A percentile compares a stretch with the other conserved stretches of the same genome.
Conservation (phyloP, 148 eudicot genomes). For the Chenopodium formosanum region DNA sequence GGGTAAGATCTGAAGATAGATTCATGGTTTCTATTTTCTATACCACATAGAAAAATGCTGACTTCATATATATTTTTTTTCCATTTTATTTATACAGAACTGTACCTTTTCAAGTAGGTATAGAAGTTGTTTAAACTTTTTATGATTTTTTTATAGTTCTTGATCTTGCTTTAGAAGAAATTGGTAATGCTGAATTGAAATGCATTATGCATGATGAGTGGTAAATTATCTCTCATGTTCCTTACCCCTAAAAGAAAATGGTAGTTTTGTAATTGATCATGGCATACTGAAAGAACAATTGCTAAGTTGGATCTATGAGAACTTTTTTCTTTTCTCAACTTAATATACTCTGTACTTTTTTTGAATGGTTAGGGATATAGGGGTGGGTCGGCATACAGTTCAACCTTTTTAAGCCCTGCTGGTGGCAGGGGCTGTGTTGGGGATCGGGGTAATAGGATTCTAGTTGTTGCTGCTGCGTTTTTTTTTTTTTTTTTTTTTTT, state of each 20-base stretch:
- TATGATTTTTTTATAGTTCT: no score
- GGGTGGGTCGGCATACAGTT: not conserved
- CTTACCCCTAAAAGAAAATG: not conserved
- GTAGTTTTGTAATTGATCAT: not conserved
- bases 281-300: not conserved
- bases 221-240: not conserved
- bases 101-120: not conserved
- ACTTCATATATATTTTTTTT: no score
- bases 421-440: not conserved
- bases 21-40: not conserved
- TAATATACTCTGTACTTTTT: not conserved
- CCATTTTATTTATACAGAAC: not conserved
- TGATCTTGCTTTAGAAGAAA: slow-evolving; percentile 1
- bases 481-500: no score
- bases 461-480: not conserved
- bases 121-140: not conserved
- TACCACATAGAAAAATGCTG: not conserved
- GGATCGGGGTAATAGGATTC: not conserved
- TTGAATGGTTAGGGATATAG: not conserved
- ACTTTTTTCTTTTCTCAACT: not conserved
- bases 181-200: not conserved
- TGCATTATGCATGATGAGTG: not conserved
- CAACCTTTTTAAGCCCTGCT: not conserved
- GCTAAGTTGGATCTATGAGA: not conserved
- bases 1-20: not conserved